Percentiles rank a stretch among this genome's conserved stretches.
These are phyloP conservation scores for Irpex lacteus DNA, from an alignment of 1,284 basidiomycete genomes.

Conservation along the genomic window DNA sequence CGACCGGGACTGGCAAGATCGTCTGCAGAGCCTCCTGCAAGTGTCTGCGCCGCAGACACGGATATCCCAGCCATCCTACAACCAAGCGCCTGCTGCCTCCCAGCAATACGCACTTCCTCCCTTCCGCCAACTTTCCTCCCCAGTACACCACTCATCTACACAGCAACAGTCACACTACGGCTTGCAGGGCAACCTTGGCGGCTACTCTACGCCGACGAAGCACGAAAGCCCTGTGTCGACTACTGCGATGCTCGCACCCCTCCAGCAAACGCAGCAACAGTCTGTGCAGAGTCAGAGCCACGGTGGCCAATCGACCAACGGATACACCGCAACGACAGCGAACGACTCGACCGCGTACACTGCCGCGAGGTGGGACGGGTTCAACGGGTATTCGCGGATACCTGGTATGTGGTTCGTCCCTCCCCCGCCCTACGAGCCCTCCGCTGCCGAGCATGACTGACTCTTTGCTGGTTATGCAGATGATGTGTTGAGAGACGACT, in stretches of 20 bases:
- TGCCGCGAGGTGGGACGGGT: conserved; percentile 7
- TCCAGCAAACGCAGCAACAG: conserved; percentile 3
- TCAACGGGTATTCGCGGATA: conserved; percentile 11
- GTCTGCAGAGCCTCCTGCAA: conserved; percentile 16
- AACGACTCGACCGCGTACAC: not conserved
- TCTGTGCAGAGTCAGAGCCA: not conserved
- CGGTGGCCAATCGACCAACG: not conserved
- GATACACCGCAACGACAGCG: not conserved
- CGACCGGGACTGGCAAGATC: conserved; percentile 26
- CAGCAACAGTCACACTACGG: conserved; percentile 4
- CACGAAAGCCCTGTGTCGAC: conserved; percentile 8
- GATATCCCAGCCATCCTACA: conserved; percentile 1
- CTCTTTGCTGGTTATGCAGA: not conserved
- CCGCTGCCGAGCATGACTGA: not conserved
- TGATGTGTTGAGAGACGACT: not conserved
- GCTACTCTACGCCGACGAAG: conserved; percentile 10
- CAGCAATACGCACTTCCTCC: conserved; percentile 9
- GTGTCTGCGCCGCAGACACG: conserved; percentile 2
- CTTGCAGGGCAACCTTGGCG: conserved; percentile 2
- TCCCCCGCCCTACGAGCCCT: not conserved
- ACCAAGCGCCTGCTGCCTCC: not conserved
- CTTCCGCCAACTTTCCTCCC: conserved; percentile 10
- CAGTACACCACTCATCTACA: conserved; percentile 1
- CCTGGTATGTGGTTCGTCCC: conserved; percentile 4
- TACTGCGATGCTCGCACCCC: conserved; percentile 11